Conservation (phyloP, 192 early-diverging fungal species). For the Dispira simplex region DNA sequence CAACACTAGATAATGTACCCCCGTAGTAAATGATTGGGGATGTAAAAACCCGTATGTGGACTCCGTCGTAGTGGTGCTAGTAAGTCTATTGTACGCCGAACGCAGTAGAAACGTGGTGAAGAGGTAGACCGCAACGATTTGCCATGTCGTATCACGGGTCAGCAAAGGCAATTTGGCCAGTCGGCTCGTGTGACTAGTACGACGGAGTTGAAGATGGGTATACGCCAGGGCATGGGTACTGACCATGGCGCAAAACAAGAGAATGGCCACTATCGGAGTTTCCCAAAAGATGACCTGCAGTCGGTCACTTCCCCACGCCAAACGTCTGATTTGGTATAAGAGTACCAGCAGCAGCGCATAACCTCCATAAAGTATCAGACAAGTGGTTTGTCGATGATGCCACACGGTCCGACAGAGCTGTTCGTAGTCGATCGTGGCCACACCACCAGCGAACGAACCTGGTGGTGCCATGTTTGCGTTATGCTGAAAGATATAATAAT, state of each 20-base stretch:
- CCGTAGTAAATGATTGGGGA: not conserved
- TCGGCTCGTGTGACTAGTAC: not conserved
- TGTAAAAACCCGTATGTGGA: too few relatives aligned
- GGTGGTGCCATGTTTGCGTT: too few relatives aligned
- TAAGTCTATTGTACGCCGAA: not conserved
- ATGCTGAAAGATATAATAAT: too few relatives aligned
- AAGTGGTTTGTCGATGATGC: not conserved
- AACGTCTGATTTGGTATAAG: not conserved
- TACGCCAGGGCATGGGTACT: not conserved
- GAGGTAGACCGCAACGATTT: not conserved
- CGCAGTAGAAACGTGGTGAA: too few relatives aligned
- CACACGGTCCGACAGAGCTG: not conserved
- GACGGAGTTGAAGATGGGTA: not conserved
- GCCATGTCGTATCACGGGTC: not conserved
- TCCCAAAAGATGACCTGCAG: not conserved
- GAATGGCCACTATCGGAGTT: not conserved
- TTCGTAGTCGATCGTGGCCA: conserved; percentile 6
- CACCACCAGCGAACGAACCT: not conserved
- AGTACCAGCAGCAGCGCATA: not conserved
- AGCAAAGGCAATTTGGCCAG: not conserved
- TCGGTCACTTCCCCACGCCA: not conserved
- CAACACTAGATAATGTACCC: not conserved
- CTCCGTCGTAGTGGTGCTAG: not conserved
- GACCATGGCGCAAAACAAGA: not conserved
- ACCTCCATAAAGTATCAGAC: not conserved